phyloP scores from a whole-genome alignment of 495 filamentous ascomycete species.

The Penicillium cataractarum region DNA sequence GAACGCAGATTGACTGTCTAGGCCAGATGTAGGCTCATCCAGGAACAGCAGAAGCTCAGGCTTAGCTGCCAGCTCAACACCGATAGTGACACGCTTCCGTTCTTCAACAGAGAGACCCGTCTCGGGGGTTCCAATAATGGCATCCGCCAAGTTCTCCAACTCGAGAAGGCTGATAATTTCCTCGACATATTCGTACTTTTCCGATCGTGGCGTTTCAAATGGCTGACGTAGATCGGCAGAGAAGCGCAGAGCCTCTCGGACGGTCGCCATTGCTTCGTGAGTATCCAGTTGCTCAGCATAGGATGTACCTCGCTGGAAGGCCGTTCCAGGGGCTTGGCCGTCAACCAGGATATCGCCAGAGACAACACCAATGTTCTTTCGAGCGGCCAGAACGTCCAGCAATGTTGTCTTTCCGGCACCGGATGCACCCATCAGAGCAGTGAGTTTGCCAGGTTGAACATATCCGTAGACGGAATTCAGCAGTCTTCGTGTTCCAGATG shows the following conservation, averaged over 20 bases:
- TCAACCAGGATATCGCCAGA: conserved; percentile 75
- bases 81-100: conserved; percentile 87
- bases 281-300: conserved; percentile 86
- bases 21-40: conserved; percentile 87
- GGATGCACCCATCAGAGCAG: conserved; percentile 81
- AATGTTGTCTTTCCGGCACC: conserved; percentile 89
- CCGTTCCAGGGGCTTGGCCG: conserved; percentile 62
- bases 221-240: conserved; percentile 82
- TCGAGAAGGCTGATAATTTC: conserved; percentile 79
- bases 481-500: conserved; percentile 66
- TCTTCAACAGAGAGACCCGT: conserved; percentile 89
- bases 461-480: conserved; percentile 76
- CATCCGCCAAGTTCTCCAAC: conserved; percentile 82
- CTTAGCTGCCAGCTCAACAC: conserved; percentile 84
- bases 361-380: conserved; percentile 81
- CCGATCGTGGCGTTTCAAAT: conserved; percentile 63
- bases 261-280: conserved; percentile 76
- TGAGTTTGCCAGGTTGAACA: conserved; percentile 77
- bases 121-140: conserved; percentile 77
- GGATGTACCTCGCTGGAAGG: conserved; percentile 78
- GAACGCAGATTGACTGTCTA: conserved; percentile 84
- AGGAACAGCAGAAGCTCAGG: conserved; percentile 85
- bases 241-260: conserved; percentile 83
- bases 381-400: conserved; percentile 73
- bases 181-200: conserved; percentile 85